Evolutionary conservation across 345 rosid species (phyloP).

Genomic region (Odontarrhena argentea): DNA sequence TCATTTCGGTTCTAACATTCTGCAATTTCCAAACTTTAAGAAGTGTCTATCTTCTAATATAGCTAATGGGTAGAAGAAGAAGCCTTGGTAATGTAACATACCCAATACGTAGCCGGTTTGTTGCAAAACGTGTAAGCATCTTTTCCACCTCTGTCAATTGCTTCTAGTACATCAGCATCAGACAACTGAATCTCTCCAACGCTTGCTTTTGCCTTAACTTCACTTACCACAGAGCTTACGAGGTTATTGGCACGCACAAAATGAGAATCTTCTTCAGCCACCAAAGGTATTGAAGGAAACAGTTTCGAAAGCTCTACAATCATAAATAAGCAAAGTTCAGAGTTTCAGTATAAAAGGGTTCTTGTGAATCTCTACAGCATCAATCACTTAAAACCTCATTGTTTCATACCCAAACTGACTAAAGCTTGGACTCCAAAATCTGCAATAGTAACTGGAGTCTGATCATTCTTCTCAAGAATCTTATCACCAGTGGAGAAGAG

Average conservation of each 20-base stretch:
- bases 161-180: constrained; percentile 65
- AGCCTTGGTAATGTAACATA: constrained; percentile 36
- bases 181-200: constrained; percentile 49
- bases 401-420: constrained; percentile 62
- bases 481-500: constrained; percentile 50
- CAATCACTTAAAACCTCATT: neutral
- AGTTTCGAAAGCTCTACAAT: constrained; percentile 62
- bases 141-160: constrained; percentile 86
- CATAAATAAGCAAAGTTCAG: constrained; percentile 17
- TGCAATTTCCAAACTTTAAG: constrained; percentile 13
- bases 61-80: neutral
- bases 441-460: constrained; percentile 82
- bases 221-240: constrained; percentile 66
- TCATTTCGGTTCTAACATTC: constrained; percentile 10
- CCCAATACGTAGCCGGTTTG: constrained; percentile 88
- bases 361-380: neutral
- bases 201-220: constrained; percentile 51
- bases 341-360: neutral
- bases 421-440: constrained; percentile 96
- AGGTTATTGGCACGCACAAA: constrained; percentile 65
- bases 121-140: constrained; percentile 55
- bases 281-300: constrained; percentile 87
- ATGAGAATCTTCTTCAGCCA: constrained; percentile 91
- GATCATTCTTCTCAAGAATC: constrained; percentile 74
- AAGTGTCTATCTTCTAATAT: neutral